phyloP scores from a whole-genome alignment of 164 flowering plant species.

The Sedum album region DNA sequence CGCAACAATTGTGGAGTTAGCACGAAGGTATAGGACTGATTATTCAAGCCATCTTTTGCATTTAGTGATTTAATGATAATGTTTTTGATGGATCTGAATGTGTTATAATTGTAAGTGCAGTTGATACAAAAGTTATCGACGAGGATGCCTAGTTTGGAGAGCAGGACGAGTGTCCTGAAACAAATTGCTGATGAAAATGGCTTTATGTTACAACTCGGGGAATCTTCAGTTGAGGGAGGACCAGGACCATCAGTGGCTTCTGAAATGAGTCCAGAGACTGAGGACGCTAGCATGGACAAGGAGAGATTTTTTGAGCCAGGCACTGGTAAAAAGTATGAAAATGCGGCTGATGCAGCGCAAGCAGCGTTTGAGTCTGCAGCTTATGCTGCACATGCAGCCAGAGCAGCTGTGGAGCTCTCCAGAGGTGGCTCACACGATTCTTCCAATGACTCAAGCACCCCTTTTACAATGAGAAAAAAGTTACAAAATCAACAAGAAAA shows the following conservation, averaged over 20 bases:
- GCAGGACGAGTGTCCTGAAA: slow-evolving; percentile 48
- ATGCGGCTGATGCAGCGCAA: slow-evolving; percentile 81
- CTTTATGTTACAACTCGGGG: slow-evolving; percentile 40
- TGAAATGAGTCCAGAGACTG: slow-evolving; percentile 1
- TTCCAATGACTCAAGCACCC: slow-evolving; percentile 26
- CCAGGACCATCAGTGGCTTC: slow-evolving; percentile 9
- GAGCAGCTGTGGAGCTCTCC: slow-evolving; percentile 76
- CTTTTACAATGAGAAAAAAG: slow-evolving; percentile 12
- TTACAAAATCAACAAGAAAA: not conserved
- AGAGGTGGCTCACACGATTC: slow-evolving; percentile 21
- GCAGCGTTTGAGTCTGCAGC: slow-evolving; percentile 87
- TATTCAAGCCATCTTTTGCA: not conserved
- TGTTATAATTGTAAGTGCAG: slow-evolving; percentile 25
- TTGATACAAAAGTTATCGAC: slow-evolving; percentile 77
- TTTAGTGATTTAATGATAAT: too few species aligned
- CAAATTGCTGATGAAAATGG: slow-evolving; percentile 60
- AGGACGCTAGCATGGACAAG: slow-evolving; percentile 15
- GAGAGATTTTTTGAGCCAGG: slow-evolving; percentile 29
- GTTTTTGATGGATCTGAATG: not conserved
- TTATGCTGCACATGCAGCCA: slow-evolving; percentile 71
- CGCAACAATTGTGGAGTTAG: slow-evolving; percentile 68
- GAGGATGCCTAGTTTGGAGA: slow-evolving; percentile 48
- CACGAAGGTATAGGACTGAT: slow-evolving; percentile 35
- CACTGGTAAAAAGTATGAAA: slow-evolving; percentile 37
- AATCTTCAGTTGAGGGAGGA: slow-evolving; percentile 15